These are phyloP conservation scores for Colletotrichum sp. DNA, from an alignment of 2,329 filamentous ascomycete genomes.

Conservation along the genomic window DNA sequence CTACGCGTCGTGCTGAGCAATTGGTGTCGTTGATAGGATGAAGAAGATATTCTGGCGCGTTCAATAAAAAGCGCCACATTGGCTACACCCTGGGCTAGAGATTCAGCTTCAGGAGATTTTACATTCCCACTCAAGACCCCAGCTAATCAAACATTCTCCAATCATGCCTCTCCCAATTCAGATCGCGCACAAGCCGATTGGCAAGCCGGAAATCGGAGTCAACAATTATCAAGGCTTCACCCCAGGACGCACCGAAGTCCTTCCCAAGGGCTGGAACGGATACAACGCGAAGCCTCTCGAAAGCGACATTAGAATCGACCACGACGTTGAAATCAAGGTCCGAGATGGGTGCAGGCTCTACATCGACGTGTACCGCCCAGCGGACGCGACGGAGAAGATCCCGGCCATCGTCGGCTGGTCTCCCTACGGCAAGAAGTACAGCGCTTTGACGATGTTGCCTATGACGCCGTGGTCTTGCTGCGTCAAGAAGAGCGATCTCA, in stretches of 20 bases:
- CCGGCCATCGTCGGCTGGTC: conserved; percentile 50
- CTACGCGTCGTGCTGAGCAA: background rate
- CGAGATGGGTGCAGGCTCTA: conserved; percentile 48
- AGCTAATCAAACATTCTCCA: background rate
- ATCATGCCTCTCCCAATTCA: conserved; percentile 19
- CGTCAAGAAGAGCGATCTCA: conserved; percentile 22
- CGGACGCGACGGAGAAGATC: conserved; percentile 35
- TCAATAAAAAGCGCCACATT: background rate
- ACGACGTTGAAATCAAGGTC: conserved; percentile 47
- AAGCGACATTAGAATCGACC: conserved; percentile 45
- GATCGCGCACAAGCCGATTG: conserved; percentile 17
- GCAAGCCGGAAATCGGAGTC: conserved; percentile 29
- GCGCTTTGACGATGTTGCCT: conserved; percentile 41
- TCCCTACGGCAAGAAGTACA: conserved; percentile 52
- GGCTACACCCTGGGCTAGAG: background rate
- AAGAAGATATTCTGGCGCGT: background rate
- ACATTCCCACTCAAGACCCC: background rate
- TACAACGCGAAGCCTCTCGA: conserved; percentile 36
- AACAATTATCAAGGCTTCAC: conserved; percentile 29
- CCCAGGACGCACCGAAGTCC: conserved; percentile 42
- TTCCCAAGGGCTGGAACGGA: conserved; percentile 40
- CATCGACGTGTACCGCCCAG: conserved; percentile 49
- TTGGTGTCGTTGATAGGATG: background rate
- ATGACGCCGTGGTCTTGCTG: conserved; percentile 25
- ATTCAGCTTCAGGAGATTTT: background rate